phyloP scores from a whole-genome alignment of 192 early-diverging fungal species.

The Gryganskiella cystojenkinii region DNA sequence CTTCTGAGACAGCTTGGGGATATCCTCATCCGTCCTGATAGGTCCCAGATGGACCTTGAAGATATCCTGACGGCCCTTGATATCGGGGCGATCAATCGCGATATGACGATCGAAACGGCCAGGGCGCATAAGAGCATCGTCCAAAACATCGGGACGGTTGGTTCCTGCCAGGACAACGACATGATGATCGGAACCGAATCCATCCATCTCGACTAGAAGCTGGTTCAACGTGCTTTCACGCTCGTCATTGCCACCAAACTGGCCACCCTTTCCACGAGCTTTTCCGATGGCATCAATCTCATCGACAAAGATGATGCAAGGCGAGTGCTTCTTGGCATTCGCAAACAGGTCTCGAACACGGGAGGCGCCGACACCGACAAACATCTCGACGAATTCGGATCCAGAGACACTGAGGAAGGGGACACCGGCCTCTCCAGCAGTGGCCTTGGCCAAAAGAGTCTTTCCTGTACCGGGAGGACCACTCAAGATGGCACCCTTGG shows the following conservation, averaged over 20 bases:
- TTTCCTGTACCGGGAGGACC: slow-evolving; percentile 97
- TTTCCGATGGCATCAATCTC: slow-evolving; percentile 99
- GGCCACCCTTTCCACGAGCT: slow-evolving; percentile 88
- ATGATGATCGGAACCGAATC: slow-evolving; percentile 88
- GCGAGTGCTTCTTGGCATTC: slow-evolving; percentile 96
- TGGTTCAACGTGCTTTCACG: slow-evolving; percentile 98
- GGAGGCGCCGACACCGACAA: slow-evolving; percentile 97
- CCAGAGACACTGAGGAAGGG: slow-evolving; percentile 99
- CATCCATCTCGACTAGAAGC: slow-evolving; percentile 99
- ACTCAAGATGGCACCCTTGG: slow-evolving; percentile 96
- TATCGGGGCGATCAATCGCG: slow-evolving; percentile 95
- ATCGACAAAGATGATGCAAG: slow-evolving; percentile 99
- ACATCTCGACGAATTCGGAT: slow-evolving; percentile 99
- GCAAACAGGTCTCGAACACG: slow-evolving; percentile 97
- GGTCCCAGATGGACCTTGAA: slow-evolving; percentile 97
- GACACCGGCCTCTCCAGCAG: slow-evolving; percentile 98
- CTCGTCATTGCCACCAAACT: slow-evolving; percentile 97
- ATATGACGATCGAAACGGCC: slow-evolving; percentile 99
- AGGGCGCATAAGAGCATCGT: slow-evolving; percentile 95
- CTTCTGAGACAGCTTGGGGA: slow-evolving; percentile 82
- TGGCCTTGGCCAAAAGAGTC: slow-evolving; percentile 98
- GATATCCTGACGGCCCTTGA: slow-evolving; percentile 94
- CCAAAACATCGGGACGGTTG: slow-evolving; percentile 97
- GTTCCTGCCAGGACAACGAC: slow-evolving; percentile 98
- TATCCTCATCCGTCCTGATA: slow-evolving; percentile 88